These are phyloP conservation scores for Mycena sp. DNA, from an alignment of 1,284 basidiomycete species.

Conservation along the genomic window DNA sequence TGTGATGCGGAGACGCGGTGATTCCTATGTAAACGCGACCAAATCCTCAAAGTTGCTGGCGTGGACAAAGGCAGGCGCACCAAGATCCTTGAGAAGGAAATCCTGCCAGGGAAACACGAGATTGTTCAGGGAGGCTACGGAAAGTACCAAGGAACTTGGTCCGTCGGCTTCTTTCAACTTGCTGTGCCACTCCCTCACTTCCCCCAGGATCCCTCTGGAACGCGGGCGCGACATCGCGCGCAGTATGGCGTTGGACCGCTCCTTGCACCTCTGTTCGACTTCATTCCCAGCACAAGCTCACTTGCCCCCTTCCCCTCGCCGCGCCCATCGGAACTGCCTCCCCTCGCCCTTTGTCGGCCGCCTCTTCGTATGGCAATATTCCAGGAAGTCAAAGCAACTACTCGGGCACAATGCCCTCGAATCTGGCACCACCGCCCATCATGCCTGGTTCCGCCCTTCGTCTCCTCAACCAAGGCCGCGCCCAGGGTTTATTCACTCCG, in stretches of 20 bases:
- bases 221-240: slow-evolving; percentile 89
- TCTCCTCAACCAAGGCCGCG: slow-evolving; percentile 83
- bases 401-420: slow-evolving; percentile 54
- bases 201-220: slow-evolving; percentile 88
- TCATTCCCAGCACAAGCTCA: slow-evolving; percentile 80
- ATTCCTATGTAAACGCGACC: slow-evolving; percentile 98
- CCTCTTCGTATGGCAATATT: slow-evolving; percentile 53
- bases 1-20: slow-evolving; percentile 95
- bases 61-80: slow-evolving; percentile 97
- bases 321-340: slow-evolving; percentile 56
- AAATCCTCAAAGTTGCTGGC: slow-evolving; percentile 98
- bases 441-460: slow-evolving; percentile 84
- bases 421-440: slow-evolving; percentile 78
- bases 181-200: slow-evolving; percentile 2
- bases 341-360: slow-evolving; percentile 61
- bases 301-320: slow-evolving; percentile 66
- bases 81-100: slow-evolving; percentile 98
- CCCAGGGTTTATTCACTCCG: slow-evolving; percentile 85
- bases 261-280: slow-evolving; percentile 91
- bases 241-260: slow-evolving; percentile 90
- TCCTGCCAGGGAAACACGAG: slow-evolving; percentile 95
- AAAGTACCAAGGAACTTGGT: slow-evolving; percentile 99
- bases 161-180: slow-evolving; percentile 34
- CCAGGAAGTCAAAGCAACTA: slow-evolving; percentile 51
- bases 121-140: slow-evolving; percentile 99